phyloP scores from a whole-genome alignment of 2,329 filamentous ascomycete genomes.

The Lasiodiplodia theobromae region DNA sequence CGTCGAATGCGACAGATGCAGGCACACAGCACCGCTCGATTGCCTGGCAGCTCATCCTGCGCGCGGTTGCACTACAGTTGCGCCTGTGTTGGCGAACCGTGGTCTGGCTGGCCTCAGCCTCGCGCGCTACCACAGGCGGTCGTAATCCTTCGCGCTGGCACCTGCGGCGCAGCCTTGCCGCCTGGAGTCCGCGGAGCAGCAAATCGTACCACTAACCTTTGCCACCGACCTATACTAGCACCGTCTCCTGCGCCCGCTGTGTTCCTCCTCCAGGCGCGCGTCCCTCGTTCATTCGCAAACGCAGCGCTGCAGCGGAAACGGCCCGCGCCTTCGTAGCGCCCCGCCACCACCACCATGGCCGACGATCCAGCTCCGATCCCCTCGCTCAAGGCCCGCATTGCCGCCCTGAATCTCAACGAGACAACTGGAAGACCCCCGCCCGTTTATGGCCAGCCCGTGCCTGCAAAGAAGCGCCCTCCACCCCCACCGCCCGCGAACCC shows the following conservation, averaged over 20 bases:
- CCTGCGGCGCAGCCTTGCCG: slow-evolving; percentile 19
- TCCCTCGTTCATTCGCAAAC: slow-evolving; percentile 50
- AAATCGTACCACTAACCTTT: not conserved
- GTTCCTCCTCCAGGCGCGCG: slow-evolving; percentile 31
- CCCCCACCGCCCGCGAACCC: slow-evolving; percentile 48
- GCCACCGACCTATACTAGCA: slow-evolving; percentile 6
- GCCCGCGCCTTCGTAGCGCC: slow-evolving; percentile 19
- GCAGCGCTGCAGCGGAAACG: slow-evolving; percentile 15
- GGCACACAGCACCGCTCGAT: not conserved
- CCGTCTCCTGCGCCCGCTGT: not conserved
- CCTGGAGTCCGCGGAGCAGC: not conserved
- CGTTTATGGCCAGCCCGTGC: slow-evolving; percentile 45
- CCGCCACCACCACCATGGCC: slow-evolving; percentile 37
- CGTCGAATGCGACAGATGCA: not conserved
- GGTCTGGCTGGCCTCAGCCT: slow-evolving; percentile 20
- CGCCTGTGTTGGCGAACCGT: not conserved
- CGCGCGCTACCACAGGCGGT: slow-evolving; percentile 17
- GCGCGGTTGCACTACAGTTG: not conserved
- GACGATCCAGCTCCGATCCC: slow-evolving; percentile 28
- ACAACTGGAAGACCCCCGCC: slow-evolving; percentile 49
- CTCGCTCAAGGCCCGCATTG: slow-evolving; percentile 56
- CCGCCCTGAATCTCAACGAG: slow-evolving; percentile 56
- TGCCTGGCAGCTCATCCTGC: not conserved
- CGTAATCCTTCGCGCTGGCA: slow-evolving; percentile 15
- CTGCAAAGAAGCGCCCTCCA: slow-evolving; percentile 44